Base-by-base conservation (phyloP, 805 yeast species). In the Kluyveromyces starmeri region DNA sequence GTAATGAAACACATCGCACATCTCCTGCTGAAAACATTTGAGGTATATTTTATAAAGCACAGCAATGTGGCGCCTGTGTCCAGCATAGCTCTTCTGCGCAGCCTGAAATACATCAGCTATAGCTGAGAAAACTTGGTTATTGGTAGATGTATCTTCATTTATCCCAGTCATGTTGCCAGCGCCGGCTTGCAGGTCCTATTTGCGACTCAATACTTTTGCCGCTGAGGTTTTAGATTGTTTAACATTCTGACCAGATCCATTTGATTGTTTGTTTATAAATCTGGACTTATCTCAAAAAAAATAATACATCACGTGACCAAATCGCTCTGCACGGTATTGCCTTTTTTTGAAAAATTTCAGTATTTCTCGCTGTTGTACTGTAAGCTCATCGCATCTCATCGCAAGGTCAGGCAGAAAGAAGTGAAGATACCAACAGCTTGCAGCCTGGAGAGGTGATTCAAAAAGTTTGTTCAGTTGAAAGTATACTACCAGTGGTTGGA, bases 41-140 rank as follows among this genome's bases (percentile, higher is more conserved):
- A 61, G 45, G 37, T 78, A 81, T 11, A 83, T 61, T 28, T 70
- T 68, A 48, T 70, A 71, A 49, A 86, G 51, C 5, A 81, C 68
- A 7, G 75, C 71, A 5, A 78, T 73, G 38, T 83, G 77, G 49
- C 82, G 81, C 30, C 83, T 65, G 55, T 86, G 96, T 2, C 88
- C 79, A 0, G 88, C 78, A 20, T 78, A 66, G 2, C 83, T 68
- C 15, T 59, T 43, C 50, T 86, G 96, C 0, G 92, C 83, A 37
- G 79, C 89, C 49, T 82, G 89, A 50, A 86, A 86, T 3, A 78
- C 75, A 37, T 70, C 75, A 1, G 82, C 75, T 46, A 79, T 61
- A 3, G 81, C 73, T 8, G 41, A 36, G 23, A 62, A 61, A 18
- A 73, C 56, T 37, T 63, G 67, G 11, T 26, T 15, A 18, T 39